phyloP scores from a whole-genome alignment of 179 eudicot genomes.

The Dionaea muscipula region DNA sequence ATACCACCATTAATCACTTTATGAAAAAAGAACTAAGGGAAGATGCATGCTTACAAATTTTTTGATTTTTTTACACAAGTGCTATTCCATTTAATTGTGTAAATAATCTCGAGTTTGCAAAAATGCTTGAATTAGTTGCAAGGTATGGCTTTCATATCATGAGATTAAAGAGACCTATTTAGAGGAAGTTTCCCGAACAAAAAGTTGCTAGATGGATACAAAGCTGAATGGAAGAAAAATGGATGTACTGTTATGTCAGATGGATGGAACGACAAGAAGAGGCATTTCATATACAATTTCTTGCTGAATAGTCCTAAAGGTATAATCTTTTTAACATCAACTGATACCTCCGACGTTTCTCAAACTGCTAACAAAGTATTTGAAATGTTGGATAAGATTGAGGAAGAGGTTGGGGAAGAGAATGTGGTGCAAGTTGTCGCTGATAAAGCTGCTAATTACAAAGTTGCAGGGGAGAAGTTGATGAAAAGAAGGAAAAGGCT shows the following conservation, averaged over 20 bases:
- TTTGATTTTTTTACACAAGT: no score
- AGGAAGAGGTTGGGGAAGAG: background rate
- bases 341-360: conserved; percentile 3
- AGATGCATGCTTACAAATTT: no score
- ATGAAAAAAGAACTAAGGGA: no score
- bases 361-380: background rate
- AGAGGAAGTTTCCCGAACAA: background rate
- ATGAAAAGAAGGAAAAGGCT: background rate
- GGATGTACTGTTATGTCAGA: conserved; percentile 9
- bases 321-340: background rate
- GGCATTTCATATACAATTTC: background rate
- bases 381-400: conserved; percentile 1
- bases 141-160: background rate
- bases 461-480: background rate
- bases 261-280: conserved; percentile 4
- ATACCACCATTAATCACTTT: no score
- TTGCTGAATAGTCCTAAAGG: conserved; percentile 6
- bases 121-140: no score
- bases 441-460: background rate
- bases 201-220: background rate
- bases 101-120: no score
- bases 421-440: conserved; percentile 7
- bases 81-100: no score
- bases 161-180: background rate
- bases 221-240: background rate